Evolutionary conservation across 1,139 yeast species (phyloP).

Genomic region (Blastobotrys raffinosifermentans): DNA sequence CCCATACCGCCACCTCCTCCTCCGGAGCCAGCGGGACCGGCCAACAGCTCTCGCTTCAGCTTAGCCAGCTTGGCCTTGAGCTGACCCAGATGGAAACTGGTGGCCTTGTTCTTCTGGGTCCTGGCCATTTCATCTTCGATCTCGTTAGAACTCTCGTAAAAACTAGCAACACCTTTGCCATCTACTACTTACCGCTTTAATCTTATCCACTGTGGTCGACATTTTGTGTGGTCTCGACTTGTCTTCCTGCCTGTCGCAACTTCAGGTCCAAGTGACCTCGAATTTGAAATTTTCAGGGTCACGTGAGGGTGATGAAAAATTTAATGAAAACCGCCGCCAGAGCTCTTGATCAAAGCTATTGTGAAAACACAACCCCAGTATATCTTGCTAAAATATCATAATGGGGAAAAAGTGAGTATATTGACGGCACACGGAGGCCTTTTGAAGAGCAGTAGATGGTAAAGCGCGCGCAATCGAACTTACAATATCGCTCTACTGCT

Average conservation of each 20-base stretch:
- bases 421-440: background rate
- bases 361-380: too few relatives aligned
- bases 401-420: slow-evolving; percentile 34
- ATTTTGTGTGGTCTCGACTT: slow-evolving; percentile 32
- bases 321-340: too few relatives aligned
- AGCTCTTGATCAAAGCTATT: too few relatives aligned
- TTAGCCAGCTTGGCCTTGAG: slow-evolving; percentile 94
- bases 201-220: slow-evolving; percentile 81
- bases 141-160: slow-evolving; percentile 38
- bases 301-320: too few relatives aligned
- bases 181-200: slow-evolving; percentile 19
- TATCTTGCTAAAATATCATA: slow-evolving; percentile 11
- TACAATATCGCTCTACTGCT: too few relatives aligned
- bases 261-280: too few relatives aligned
- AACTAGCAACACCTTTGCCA: background rate
- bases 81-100: slow-evolving; percentile 94
- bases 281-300: too few relatives aligned
- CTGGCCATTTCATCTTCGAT: slow-evolving; percentile 94
- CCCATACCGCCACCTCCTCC: slow-evolving; percentile 89
- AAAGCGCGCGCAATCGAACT: too few relatives aligned
- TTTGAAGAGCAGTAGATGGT: too few relatives aligned
- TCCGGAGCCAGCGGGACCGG: slow-evolving; percentile 72
- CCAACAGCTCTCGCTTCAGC: slow-evolving; percentile 80
- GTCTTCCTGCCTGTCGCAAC: too few relatives aligned
- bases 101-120: slow-evolving; percentile 94